Conservation (phyloP, 805 yeast species). For the Isabelozyma rhagii region DNA sequence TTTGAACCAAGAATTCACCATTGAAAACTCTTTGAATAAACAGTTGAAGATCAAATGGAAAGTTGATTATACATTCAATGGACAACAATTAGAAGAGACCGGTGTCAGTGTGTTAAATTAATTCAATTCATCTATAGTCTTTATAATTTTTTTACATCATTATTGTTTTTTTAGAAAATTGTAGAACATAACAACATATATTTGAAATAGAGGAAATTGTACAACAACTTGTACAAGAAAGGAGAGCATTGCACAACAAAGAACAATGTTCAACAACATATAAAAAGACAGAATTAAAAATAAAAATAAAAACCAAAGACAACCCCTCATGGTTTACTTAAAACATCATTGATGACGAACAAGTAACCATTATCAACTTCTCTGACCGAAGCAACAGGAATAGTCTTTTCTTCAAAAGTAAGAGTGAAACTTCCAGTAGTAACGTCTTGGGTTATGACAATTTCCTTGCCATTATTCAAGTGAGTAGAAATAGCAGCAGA, state of each 20-base stretch:
- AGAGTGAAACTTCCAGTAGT: constrained; percentile 14
- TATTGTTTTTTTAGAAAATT: background rate
- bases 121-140: background rate
- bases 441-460: constrained; percentile 17
- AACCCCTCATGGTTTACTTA: constrained; percentile 18
- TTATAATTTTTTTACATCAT: background rate
- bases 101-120: constrained; percentile 43
- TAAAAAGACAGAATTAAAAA: background rate
- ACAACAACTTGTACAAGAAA: no score
- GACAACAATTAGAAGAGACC: constrained; percentile 49
- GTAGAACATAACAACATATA: background rate
- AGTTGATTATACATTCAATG: constrained; percentile 50
- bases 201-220: constrained; percentile 1
- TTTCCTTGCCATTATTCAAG: constrained; percentile 17
- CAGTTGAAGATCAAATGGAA: constrained; percentile 74
- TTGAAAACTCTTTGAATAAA: constrained; percentile 31
- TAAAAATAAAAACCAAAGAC: background rate
- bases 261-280: no score
- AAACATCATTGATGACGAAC: constrained; percentile 33
- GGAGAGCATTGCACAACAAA: no score
- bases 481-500: constrained; percentile 4
- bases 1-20: constrained; percentile 49
- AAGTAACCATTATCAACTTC: constrained; percentile 40
- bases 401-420: constrained; percentile 10
- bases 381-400: constrained; percentile 20